Conservation (phyloP, 345 rosid genomes). For the Eucalyptus grandis region DNA sequence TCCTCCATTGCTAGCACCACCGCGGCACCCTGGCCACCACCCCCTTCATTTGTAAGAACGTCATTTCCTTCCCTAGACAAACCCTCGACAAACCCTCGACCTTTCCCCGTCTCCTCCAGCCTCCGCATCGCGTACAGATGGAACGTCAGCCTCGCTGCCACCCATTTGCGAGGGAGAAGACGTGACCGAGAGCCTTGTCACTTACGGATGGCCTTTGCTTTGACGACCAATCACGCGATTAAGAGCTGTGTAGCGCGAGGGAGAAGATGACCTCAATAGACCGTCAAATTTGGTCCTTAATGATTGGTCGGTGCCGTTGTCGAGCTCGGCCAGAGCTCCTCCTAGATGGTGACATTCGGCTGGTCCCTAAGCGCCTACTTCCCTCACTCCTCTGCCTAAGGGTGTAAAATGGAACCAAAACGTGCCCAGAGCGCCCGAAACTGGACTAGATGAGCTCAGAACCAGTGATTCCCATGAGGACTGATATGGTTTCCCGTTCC, state of each 20-base stretch:
- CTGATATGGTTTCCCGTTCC: accelerated
- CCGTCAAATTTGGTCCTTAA: not conserved
- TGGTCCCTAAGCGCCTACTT: not conserved
- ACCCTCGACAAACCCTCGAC: slow-evolving; percentile 24
- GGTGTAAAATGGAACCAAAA: not conserved
- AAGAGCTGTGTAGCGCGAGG: no score
- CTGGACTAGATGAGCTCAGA: accelerated
- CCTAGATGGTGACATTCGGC: not conserved
- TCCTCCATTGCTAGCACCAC: slow-evolving; percentile 27
- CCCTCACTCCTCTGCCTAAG: not conserved
- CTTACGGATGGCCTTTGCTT: no score
- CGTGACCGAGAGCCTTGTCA: no score
- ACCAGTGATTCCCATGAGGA: accelerated
- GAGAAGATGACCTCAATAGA: not conserved
- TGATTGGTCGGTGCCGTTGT: not conserved
- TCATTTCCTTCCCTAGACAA: slow-evolving; percentile 30
- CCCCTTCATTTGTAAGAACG: slow-evolving; percentile 28
- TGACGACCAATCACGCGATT: accelerated
- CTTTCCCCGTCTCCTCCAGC: not conserved
- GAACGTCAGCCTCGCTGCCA: no score
- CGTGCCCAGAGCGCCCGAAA: accelerated
- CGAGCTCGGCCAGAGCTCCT: not conserved
- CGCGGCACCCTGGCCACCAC: slow-evolving; percentile 18
- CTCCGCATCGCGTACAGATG: no score
- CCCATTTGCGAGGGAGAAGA: no score